These are phyloP conservation scores for Monilinia fructicola DNA, from an alignment of 2,329 filamentous ascomycete species.

Conservation along the genomic window DNA sequence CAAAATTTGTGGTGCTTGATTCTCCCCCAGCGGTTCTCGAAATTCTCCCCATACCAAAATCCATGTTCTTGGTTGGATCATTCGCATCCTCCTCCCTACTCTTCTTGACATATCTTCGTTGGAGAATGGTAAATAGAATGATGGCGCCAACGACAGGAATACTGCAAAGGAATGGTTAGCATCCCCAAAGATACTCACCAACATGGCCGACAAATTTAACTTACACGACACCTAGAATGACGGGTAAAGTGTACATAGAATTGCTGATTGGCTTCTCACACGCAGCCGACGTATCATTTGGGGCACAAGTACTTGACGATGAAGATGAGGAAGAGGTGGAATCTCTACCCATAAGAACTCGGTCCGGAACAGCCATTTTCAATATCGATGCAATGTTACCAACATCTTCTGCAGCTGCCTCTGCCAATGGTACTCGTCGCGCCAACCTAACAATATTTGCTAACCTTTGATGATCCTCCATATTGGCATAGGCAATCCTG, in stretches of 20 bases:
- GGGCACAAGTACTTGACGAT: conserved; percentile 39
- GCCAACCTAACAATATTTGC: conserved; percentile 36
- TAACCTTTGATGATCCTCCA: conserved; percentile 31
- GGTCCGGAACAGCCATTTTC: conserved; percentile 34
- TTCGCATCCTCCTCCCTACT: conserved; percentile 74
- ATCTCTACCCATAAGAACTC: conserved; percentile 32
- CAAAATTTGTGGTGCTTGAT: neutral
- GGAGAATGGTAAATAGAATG: conserved; percentile 70
- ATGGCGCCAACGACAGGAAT: conserved; percentile 71
- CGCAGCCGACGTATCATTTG: conserved; percentile 41
- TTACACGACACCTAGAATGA: conserved; percentile 70
- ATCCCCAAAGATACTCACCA: neutral
- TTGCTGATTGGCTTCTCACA: conserved; percentile 61
- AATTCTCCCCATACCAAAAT: conserved; percentile 76
- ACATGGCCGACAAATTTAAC: conserved; percentile 41
- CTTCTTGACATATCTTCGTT: conserved; percentile 73
- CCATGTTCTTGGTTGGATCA: conserved; percentile 86
- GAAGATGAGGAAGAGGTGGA: conserved; percentile 30
- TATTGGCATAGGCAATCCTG: conserved; percentile 24
- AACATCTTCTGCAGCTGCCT: conserved; percentile 25
- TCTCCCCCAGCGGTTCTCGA: conserved; percentile 28
- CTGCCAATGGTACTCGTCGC: conserved; percentile 31
- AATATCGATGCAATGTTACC: conserved; percentile 33
- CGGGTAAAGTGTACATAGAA: conserved; percentile 60
- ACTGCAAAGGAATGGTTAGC: conserved; percentile 47